Evolutionary conservation across 2,329 filamentous ascomycete genomes (phyloP), one percentile per base, ranked within the genome.

Genomic region (Arthrobotrys musiformis): DNA sequence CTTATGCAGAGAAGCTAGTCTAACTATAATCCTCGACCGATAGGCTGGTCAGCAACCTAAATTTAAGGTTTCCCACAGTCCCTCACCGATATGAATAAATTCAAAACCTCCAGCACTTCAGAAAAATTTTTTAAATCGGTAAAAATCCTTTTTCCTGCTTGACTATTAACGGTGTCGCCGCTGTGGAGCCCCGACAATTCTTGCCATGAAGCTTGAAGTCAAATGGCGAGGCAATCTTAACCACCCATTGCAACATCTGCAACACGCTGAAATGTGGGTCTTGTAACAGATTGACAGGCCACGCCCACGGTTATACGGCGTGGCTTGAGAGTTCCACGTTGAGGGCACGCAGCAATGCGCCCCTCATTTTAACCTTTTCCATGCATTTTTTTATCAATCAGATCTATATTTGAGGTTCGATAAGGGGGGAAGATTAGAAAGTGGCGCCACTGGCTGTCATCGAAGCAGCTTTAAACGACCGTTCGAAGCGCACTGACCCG

Each of bases 331-430:
- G 54, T 58, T 58, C 54, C 54, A 58, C 54, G 54, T 58, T 58
- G 22, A 58, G 30, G 9, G 8, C 19, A 48, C 17, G 33, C 22
- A 58, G n/a, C n/a, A n/a, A n/a, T 26, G 15, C 33, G 15, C 28
- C 17, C 24, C 19, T 11, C 30, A 24, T 24, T 40, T 13, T 26
- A 15, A n/a, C n/a, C 8, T 22, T 22, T 58, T 24, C 7, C 54
- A 22, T 66, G n/a, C n/a, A n/a, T 22, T 19, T 54, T 37, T 42
- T 66, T 66, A 66, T 66, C 33, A 54, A 46, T 40, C 33, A 46
- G 46, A 66, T 66, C 62, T 66, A 40, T 66, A 40, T 44, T 66
- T 66, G 24, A 48, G 58, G n/a, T n/a, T n/a, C n/a, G 63, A 46
- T 48, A 40, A 33, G 48, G 11, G 13, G 33, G 30, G 33, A 30